Conservation (phyloP, 148 eudicot genomes). For the Hydrangea macrophylla region DNA sequence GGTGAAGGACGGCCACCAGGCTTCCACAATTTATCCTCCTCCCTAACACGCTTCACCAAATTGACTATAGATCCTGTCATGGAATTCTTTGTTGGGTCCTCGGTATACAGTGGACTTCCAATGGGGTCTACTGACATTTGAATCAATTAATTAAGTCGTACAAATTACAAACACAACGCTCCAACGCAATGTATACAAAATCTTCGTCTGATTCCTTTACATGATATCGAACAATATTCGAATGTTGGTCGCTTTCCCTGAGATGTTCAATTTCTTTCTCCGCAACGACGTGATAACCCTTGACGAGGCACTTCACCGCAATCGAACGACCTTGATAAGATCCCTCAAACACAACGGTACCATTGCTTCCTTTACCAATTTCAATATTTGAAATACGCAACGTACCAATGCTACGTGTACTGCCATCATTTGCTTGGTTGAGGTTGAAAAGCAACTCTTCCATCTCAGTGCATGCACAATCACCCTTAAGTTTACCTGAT, state of each 20-base stretch:
- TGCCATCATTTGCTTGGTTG: conserved; percentile 33
- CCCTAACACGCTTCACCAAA: conserved; percentile 42
- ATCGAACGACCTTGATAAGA: conserved; percentile 78
- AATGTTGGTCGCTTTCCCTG: conserved; percentile 82
- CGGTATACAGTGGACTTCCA: conserved; percentile 15
- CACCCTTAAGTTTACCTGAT: conserved; percentile 39
- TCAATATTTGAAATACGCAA: conserved; percentile 55
- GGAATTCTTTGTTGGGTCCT: conserved; percentile 25
- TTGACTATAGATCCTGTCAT: conserved; percentile 31
- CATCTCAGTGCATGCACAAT: too few relatives aligned
- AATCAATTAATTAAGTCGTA: conserved; percentile 67
- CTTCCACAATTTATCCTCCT: conserved; percentile 61
- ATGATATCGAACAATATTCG: conserved; percentile 86
- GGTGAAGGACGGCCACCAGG: conserved; percentile 73
- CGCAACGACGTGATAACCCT: conserved; percentile 89
- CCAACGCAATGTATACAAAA: conserved; percentile 81
- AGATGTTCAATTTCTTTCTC: conserved; percentile 86
- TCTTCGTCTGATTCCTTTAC: conserved; percentile 83
- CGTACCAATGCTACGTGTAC: conserved; percentile 54
- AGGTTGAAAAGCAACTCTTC: too few relatives aligned
- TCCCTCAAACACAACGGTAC: conserved; percentile 90
- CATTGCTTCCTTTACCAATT: conserved; percentile 96
- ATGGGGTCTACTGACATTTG: conserved; percentile 35
- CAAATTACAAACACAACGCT: conserved; percentile 78
- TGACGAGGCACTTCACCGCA: conserved; percentile 91